A percentile compares a stretch with the other conserved stretches of the same genome.
Evolutionary conservation across 202 grass and related monocot genomes (phyloP).

Genomic region (Cymbopogon flexuosus): DNA sequence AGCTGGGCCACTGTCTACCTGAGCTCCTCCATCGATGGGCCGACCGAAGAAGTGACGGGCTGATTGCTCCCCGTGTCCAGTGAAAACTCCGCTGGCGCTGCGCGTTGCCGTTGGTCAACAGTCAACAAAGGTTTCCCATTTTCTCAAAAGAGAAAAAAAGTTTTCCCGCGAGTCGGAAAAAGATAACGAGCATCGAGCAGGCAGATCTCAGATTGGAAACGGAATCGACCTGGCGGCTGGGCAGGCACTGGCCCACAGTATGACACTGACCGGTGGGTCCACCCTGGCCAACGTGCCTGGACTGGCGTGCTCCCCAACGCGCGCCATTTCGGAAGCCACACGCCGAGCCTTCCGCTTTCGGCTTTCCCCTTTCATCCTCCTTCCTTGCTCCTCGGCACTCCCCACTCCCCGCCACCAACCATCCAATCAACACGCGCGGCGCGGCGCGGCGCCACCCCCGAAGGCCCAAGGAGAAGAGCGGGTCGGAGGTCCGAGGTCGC

Average conservation of each 20-base stretch:
- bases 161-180: conserved; percentile 2
- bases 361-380: neutral
- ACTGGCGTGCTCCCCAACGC: neutral
- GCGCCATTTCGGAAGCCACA: conserved; percentile 10
- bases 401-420: neutral
- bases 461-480: neutral
- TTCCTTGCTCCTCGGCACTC: neutral
- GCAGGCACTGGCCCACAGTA: neutral
- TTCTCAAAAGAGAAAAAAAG: no score
- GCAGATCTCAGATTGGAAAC: neutral
- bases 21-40: neutral
- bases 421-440: neutral
- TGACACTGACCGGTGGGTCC: conserved; percentile 22
- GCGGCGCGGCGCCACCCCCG: no score
- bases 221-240: neutral
- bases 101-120: neutral
- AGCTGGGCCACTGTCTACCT: neutral
- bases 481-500: neutral
- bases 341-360: neutral
- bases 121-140: conserved; percentile 3
- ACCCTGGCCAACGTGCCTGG: neutral
- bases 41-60: neutral
- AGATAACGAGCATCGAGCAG: neutral
- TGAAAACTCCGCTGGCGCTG: no score
- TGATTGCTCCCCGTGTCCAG: no score